Evolutionary conservation across 495 filamentous ascomycete genomes (phyloP), one percentile per base, ranked within the genome.

Genomic region (Cairneyella variabilis): DNA sequence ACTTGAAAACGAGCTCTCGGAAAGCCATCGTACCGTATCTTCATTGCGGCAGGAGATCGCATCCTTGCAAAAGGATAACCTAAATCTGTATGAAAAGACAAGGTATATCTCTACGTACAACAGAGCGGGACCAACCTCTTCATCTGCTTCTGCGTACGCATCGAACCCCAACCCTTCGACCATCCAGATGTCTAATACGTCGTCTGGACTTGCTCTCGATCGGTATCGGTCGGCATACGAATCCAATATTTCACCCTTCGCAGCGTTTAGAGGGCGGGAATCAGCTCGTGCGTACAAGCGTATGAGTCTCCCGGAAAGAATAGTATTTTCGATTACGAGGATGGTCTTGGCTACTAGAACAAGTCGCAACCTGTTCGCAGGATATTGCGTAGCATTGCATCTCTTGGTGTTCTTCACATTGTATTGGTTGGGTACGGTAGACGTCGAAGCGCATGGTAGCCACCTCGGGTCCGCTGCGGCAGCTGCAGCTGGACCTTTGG

Each of bases 11-110:
- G 91, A 97, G 61, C 76, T 97, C 17, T 89, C 89, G 6, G 90
- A 93, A 53, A 73, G 77, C 46, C 89, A 97, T 64, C 79, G 76
- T 34, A 86, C 82, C 0, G 85, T 97, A 22, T 91, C 92, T 20
- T 86, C 90, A 9, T 76, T 97, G 25, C 84, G 95, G 14, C 89
- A 92, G 54, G 93, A 99, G 63, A 82, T 99, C 58, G 85, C 91
- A 36, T 86, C 90, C 10, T 75, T 99, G 11, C 93, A 97, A 64
- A 93, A 90, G 67, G 93, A 99, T 69, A 99, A 99, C 65, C 78
- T 99, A 27, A 86, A 88, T 61, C 82, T 99, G 2, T 99, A 99
- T 66, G 93, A 99, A 66, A 99, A 97, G 77, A 96, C 93, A 28
- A 83, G 93, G 34, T 99, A 97, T 69, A 83, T 96, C 11, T 95